Evolutionary conservation across 768 basidiomycete genomes (phyloP).

Genomic region (Trametes meyenii): DNA sequence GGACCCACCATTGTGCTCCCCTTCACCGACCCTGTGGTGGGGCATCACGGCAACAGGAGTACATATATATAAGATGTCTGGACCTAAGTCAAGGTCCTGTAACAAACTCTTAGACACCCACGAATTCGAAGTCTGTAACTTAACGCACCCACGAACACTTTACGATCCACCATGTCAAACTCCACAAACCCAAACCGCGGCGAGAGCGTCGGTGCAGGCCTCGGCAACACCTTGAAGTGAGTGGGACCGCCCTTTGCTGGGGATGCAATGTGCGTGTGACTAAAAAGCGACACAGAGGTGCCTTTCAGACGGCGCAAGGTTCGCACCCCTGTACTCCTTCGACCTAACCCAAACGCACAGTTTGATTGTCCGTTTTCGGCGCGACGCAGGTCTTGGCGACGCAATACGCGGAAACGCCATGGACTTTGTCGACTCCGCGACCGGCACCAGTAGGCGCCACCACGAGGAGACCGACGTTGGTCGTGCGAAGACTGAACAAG

Average conservation of each 20-base stretch:
- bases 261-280: not conserved
- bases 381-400: constrained; percentile 21
- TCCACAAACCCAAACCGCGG: constrained; percentile 11
- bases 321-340: not conserved
- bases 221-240: constrained; percentile 13
- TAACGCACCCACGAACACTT: not conserved
- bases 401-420: constrained; percentile 25
- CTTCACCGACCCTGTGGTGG: too few relatives aligned
- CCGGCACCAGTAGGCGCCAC: constrained; percentile 23
- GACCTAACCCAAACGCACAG: not conserved
- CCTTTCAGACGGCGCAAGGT: constrained; percentile 23
- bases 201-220: constrained; percentile 13
- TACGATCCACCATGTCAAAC: not conserved
- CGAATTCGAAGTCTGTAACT: too few relatives aligned
- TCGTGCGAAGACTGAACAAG: constrained; percentile 18
- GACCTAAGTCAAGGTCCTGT: too few relatives aligned
- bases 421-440: constrained; percentile 28
- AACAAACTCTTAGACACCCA: too few relatives aligned
- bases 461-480: constrained; percentile 26
- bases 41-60: too few relatives aligned
- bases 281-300: constrained; percentile 12
- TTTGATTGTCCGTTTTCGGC: not conserved
- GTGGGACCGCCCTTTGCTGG: not conserved
- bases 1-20: too few relatives aligned
- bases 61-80: too few relatives aligned